phyloP scores from a whole-genome alignment of 495 filamentous ascomycete species.

The Annulohypoxylon moriforme region DNA sequence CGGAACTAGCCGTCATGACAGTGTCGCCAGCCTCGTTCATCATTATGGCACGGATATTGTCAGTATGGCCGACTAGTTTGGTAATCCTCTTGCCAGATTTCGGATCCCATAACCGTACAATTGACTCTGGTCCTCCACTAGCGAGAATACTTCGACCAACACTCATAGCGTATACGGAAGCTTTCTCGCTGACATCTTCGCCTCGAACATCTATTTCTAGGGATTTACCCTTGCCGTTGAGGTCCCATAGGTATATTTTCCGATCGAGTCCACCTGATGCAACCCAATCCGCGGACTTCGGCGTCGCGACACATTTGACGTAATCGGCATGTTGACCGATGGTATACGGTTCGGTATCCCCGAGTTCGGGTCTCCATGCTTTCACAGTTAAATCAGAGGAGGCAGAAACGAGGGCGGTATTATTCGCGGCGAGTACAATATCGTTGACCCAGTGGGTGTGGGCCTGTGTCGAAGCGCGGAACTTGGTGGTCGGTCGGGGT shows the following conservation, averaged over 20 bases:
- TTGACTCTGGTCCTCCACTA: conserved; percentile 93
- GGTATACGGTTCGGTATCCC: conserved; percentile 75
- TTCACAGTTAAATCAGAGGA: conserved; percentile 96
- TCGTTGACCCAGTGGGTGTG: conserved; percentile 99
- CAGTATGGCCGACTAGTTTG: conserved; percentile 98
- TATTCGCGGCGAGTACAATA: conserved; percentile 84
- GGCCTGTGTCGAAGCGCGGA: conserved; percentile 91
- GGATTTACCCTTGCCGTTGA: conserved; percentile 85
- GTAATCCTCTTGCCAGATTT: conserved; percentile 89
- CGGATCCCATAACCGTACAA: conserved; percentile 93
- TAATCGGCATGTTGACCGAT: conserved; percentile 96
- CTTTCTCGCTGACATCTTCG: conserved; percentile 86
- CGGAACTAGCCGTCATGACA: conserved; percentile 93
- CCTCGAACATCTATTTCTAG: conserved; percentile 84
- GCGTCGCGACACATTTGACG: conserved; percentile 91
- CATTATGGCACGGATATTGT: conserved; percentile 90
- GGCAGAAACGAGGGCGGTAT: conserved; percentile 88
- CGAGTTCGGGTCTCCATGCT: conserved; percentile 88
- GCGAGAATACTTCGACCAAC: conserved; percentile 80
- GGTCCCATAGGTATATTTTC: conserved; percentile 91
- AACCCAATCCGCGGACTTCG: conserved; percentile 82
- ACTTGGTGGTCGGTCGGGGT: conserved; percentile 67
- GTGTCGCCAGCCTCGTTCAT: conserved; percentile 89
- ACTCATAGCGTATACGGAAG: conserved; percentile 90
- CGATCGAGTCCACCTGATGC: conserved; percentile 96